phyloP scores from a whole-genome alignment of 768 basidiomycete genomes.

The Crucibulum laeve region DNA sequence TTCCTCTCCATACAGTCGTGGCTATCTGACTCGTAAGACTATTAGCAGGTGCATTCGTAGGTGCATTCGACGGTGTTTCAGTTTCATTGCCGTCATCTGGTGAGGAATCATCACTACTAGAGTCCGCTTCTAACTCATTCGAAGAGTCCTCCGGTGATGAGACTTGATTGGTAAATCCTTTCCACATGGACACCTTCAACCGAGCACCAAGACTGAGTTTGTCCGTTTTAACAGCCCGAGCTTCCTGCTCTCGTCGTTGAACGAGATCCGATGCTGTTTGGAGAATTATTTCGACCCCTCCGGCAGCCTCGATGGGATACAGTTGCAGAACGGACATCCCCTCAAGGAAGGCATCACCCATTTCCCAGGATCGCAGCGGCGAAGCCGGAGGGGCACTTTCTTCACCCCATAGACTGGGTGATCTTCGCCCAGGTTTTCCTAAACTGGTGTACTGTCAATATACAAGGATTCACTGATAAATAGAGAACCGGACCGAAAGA shows the following conservation, averaged over 20 bases:
- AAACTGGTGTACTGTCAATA: constrained; percentile 34
- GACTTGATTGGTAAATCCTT: constrained; percentile 55
- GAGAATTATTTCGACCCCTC: constrained; percentile 67
- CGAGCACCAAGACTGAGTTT: constrained; percentile 49
- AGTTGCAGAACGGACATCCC: constrained; percentile 58
- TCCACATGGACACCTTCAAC: constrained; percentile 61
- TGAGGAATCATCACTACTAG: constrained; percentile 12
- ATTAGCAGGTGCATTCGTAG: constrained; percentile 12
- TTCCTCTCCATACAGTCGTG: constrained; percentile 69
- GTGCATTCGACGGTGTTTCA: constrained; percentile 26
- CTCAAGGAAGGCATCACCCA: constrained; percentile 63
- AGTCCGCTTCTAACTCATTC: constrained; percentile 16
- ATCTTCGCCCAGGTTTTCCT: constrained; percentile 38
- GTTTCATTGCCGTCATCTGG: constrained; percentile 41
- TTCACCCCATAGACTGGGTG: constrained; percentile 56
- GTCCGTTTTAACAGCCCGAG: constrained; percentile 22
- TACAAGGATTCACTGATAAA: not conserved
- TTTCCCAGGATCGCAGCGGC: constrained; percentile 43
- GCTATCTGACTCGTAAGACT: constrained; percentile 52
- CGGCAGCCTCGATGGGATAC: constrained; percentile 62
- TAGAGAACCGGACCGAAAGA: constrained; percentile 45
- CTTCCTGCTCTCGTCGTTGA: constrained; percentile 41
- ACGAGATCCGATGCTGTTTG: constrained; percentile 64
- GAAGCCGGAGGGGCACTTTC: constrained; percentile 32
- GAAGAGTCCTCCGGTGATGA: constrained; percentile 31